Evolutionary conservation across 495 filamentous ascomycete species (phyloP).

Genomic region (Tirmania nivea): DNA sequence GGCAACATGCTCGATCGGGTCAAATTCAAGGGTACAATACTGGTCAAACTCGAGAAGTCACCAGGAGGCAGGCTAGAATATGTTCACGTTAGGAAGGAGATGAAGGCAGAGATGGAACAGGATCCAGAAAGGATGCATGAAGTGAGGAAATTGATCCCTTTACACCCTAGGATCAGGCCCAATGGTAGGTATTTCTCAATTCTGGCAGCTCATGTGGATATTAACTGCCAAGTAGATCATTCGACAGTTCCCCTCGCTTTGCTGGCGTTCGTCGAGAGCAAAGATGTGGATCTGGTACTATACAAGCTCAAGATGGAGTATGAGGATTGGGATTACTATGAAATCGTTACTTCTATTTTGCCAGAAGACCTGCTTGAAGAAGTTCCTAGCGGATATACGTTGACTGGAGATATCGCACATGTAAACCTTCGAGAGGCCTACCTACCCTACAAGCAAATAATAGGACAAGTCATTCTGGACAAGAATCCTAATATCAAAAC

Average conservation of each 20-base stretch:
- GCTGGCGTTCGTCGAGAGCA: slow-evolving; percentile 40
- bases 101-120: too few species aligned
- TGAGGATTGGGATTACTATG: slow-evolving; percentile 64
- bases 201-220: not conserved
- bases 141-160: not conserved
- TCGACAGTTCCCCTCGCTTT: slow-evolving; percentile 51
- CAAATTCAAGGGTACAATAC: not conserved
- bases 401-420: slow-evolving; percentile 77
- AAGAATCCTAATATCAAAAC: slow-evolving; percentile 62
- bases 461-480: slow-evolving; percentile 65
- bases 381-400: slow-evolving; percentile 65
- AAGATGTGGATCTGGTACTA: slow-evolving; percentile 44
- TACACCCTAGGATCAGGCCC: slow-evolving; percentile 20
- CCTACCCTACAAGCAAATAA: slow-evolving; percentile 59
- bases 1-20: slow-evolving; percentile 31
- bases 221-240: slow-evolving; percentile 32
- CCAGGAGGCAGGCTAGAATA: too few species aligned
- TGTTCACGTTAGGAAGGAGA: too few species aligned
- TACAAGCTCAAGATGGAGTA: slow-evolving; percentile 62
- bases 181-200: slow-evolving; percentile 31
- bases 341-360: slow-evolving; percentile 60
- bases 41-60: slow-evolving; percentile 14
- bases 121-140: too few species aligned
- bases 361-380: slow-evolving; percentile 48
- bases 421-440: slow-evolving; percentile 70